Percentiles rank a stretch among this genome's conserved stretches.
Conservation (phyloP, 345 rosid species). For the Eutrema yunnanense region DNA sequence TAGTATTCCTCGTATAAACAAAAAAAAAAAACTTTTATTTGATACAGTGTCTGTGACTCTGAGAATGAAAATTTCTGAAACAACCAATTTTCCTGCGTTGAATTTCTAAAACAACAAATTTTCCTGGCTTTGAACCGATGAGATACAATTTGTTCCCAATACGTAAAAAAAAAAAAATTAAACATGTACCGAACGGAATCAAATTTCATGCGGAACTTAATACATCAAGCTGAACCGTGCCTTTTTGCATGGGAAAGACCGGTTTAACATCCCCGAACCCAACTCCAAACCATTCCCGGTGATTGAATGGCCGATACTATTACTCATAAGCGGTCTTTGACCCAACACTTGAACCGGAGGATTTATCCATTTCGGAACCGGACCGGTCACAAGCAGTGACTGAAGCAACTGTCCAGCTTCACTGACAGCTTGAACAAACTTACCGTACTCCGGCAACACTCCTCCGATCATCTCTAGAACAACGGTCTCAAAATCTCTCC, state of each 20-base stretch:
- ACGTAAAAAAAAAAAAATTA: neutral
- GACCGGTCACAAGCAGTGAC: slow-evolving; percentile 29
- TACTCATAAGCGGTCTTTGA: slow-evolving; percentile 8
- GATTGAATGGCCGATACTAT: neutral
- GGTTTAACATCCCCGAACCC: slow-evolving; percentile 1
- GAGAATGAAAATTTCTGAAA: neutral
- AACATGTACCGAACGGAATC: neutral
- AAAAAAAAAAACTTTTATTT: too few relatives aligned
- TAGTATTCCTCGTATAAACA: too few relatives aligned
- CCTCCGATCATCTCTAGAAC: slow-evolving; percentile 23
- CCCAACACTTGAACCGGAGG: slow-evolving; percentile 34
- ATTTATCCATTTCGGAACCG: slow-evolving; percentile 41
- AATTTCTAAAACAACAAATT: too few relatives aligned
- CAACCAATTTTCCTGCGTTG: neutral
- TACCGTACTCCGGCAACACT: slow-evolving; percentile 41
- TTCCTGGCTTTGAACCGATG: neutral
- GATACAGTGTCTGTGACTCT: too few relatives aligned
- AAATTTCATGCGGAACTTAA: neutral
- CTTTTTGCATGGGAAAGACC: slow-evolving; percentile 3
- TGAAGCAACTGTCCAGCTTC: slow-evolving; percentile 37
- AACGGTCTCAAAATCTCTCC: slow-evolving; percentile 12
- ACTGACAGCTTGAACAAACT: slow-evolving; percentile 33
- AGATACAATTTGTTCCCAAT: neutral
- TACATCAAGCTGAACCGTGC: neutral
- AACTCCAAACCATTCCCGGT: slow-evolving; percentile 5